Evolutionary conservation across 345 rosid species (phyloP).

Genomic region (Eucalyptus brandiana): DNA sequence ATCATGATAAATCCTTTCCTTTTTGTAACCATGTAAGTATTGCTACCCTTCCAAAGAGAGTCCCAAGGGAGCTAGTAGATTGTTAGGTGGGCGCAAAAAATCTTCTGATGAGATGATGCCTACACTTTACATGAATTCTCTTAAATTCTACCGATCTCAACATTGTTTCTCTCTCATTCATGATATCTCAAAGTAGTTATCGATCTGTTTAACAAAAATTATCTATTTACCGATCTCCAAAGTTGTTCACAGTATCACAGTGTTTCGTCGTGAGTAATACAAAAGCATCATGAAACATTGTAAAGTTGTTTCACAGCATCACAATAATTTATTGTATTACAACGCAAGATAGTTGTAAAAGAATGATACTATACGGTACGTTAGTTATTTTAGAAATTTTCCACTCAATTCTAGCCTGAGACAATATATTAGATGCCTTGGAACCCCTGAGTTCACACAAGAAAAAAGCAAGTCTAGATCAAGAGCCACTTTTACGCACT

Average conservation of each 20-base stretch:
- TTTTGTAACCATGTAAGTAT: not conserved
- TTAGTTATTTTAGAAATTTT: not conserved
- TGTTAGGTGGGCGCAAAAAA: not conserved
- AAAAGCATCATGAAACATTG: not conserved
- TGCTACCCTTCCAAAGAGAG: not conserved
- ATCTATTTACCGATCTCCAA: not conserved
- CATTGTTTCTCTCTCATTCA: not conserved
- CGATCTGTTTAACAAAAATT: not conserved
- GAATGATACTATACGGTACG: accelerated
- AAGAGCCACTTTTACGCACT: not conserved
- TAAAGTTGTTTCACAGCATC: not conserved
- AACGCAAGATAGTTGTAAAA: not conserved
- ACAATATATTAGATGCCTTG: not conserved
- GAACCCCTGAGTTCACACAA: not conserved
- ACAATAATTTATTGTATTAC: not conserved
- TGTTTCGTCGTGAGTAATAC: not conserved
- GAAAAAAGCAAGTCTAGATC: not conserved
- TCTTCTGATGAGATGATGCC: not conserved
- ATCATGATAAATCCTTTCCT: not conserved
- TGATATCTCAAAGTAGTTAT: not conserved
- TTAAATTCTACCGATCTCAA: not conserved
- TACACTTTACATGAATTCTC: not conserved
- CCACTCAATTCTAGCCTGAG: not conserved
- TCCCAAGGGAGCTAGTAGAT: not conserved
- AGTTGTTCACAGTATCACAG: not conserved